Evolutionary conservation across 2,329 filamentous ascomycete genomes (phyloP).

Genomic region (Sarocladiaceae sp.): DNA sequence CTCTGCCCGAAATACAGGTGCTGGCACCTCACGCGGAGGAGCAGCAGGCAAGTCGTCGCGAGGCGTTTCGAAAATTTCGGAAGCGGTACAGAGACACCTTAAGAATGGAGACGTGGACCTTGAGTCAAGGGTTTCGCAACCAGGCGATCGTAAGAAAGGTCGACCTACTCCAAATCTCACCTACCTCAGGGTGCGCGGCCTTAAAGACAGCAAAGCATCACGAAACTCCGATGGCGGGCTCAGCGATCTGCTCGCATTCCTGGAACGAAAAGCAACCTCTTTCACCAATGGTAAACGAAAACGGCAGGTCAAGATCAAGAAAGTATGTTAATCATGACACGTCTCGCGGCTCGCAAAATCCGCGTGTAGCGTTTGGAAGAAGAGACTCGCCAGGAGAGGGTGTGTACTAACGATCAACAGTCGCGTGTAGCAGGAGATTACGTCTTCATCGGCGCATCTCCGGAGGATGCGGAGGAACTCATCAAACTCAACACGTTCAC

Average conservation of each 20-base stretch:
- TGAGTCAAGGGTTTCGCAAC: constrained; percentile 1
- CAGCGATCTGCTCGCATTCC: constrained; percentile 57
- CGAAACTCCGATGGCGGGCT: constrained; percentile 61
- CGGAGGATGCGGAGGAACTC: constrained; percentile 58
- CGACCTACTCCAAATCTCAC: constrained; percentile 14
- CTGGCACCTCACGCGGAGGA: constrained; percentile 23
- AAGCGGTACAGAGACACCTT: constrained; percentile 38
- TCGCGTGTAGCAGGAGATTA: constrained; percentile 63
- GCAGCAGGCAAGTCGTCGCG: constrained; percentile 22
- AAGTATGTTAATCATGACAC: constrained; percentile 59
- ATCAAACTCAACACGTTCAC: constrained; percentile 61
- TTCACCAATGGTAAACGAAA: constrained; percentile 29
- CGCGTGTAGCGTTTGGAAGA: too few relatives aligned
- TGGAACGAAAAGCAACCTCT: constrained; percentile 63
- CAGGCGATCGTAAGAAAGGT: not conserved
- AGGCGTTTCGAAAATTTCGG: constrained; percentile 30
- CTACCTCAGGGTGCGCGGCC: constrained; percentile 49
- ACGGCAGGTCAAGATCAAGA: constrained; percentile 60
- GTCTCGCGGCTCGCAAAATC: too few relatives aligned
- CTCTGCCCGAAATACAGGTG: constrained; percentile 21
- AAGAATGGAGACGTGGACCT: constrained; percentile 22
- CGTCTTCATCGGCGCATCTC: constrained; percentile 60
- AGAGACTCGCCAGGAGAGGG: too few relatives aligned
- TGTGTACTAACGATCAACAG: constrained; percentile 67
- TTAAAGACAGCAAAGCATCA: constrained; percentile 63